phyloP scores from a whole-genome alignment of 495 filamentous ascomycete genomes.

The Endocarpon pusillum region DNA sequence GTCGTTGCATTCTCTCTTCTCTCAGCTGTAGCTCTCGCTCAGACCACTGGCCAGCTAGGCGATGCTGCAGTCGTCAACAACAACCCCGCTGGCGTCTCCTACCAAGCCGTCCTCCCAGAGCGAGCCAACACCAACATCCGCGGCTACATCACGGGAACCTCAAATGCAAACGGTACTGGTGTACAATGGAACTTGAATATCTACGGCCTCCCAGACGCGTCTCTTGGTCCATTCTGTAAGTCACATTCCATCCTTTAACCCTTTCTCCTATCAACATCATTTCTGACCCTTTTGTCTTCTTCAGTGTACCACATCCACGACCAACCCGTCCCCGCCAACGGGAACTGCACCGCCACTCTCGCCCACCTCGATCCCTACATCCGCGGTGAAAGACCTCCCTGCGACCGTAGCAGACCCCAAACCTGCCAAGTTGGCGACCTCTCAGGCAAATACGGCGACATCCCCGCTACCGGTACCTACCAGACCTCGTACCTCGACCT shows the following conservation, averaged over 20 bases:
- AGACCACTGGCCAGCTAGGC: constrained; percentile 27
- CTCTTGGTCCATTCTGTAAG: constrained; percentile 53
- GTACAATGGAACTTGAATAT: constrained; percentile 44
- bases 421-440: constrained; percentile 68
- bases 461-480: constrained; percentile 28
- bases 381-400: constrained; percentile 44
- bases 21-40: too few relatives aligned
- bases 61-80: constrained; percentile 38
- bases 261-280: too few relatives aligned
- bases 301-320: constrained; percentile 66
- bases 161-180: constrained; percentile 40
- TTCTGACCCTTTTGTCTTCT: not conserved
- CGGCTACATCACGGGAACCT: constrained; percentile 41
- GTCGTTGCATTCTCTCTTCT: too few relatives aligned
- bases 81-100: constrained; percentile 44
- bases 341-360: constrained; percentile 55
- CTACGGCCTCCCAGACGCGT: constrained; percentile 41
- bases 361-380: constrained; percentile 46
- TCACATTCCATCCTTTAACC: not conserved
- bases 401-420: constrained; percentile 36
- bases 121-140: constrained; percentile 35
- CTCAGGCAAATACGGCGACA: constrained; percentile 55
- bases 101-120: constrained; percentile 41
- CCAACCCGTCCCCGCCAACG: constrained; percentile 44
- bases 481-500: constrained; percentile 36